Percentiles rank a stretch among this genome's conserved stretches.
phyloP scores from a whole-genome alignment of 2,329 filamentous ascomycete genomes.

The Laburnicola sp. region DNA sequence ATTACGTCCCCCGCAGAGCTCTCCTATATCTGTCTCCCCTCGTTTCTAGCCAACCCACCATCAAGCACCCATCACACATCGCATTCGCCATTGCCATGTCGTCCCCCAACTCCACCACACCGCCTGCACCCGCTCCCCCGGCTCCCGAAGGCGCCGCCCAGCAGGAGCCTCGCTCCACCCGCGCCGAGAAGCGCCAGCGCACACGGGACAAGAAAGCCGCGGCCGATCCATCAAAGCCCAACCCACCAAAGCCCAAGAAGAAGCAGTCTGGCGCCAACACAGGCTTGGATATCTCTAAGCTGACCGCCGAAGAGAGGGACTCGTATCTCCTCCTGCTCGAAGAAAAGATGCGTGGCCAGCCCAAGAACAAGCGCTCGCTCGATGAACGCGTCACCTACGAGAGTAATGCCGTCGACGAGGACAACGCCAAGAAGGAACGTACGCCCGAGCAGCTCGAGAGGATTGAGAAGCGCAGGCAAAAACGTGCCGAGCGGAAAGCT shows the following conservation, averaged over 20 bases:
- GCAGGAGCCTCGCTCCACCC: constrained; percentile 11
- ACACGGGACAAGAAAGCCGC: constrained; percentile 9
- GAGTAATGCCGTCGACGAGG: background rate
- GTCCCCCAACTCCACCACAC: background rate
- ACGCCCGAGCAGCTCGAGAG: constrained; percentile 13
- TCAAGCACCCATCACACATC: too few species aligned
- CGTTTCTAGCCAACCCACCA: too few species aligned
- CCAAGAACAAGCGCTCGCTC: background rate
- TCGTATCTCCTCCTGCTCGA: constrained; percentile 4
- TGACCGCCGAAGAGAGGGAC: background rate
- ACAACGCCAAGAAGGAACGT: constrained; percentile 8
- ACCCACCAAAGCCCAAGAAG: background rate
- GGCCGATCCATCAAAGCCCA: background rate
- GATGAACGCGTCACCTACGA: constrained; percentile 4
- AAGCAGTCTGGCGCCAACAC: background rate
- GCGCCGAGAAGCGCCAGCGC: constrained; percentile 14
- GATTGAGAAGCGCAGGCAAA: constrained; percentile 12
- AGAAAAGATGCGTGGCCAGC: background rate
- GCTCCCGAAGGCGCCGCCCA: background rate
- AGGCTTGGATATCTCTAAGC: background rate
- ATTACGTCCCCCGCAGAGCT: too few species aligned
- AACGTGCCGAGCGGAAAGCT: constrained; percentile 7
- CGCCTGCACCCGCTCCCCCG: background rate
- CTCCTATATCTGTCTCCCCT: too few species aligned
- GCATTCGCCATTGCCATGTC: constrained; percentile 1